Conservation (phyloP, 768 basidiomycete genomes). For the Boletus coccyginus region DNA sequence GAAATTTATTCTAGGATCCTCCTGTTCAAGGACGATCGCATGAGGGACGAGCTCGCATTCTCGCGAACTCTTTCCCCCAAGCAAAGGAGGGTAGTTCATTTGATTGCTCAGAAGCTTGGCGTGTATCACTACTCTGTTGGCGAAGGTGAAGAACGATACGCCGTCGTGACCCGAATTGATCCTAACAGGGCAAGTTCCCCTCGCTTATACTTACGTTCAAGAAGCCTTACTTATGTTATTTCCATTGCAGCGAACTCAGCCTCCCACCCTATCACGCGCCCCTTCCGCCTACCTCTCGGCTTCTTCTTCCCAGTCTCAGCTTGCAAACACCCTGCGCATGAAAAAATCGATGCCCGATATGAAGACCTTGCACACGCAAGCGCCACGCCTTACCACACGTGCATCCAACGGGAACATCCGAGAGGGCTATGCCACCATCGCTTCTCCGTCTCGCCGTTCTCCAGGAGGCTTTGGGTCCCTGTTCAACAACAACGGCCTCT, state of each 20-base stretch:
- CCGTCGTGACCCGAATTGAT: slow-evolving; percentile 90
- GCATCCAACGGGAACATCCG: slow-evolving; percentile 89
- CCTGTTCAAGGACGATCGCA: slow-evolving; percentile 95
- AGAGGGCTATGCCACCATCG: slow-evolving; percentile 82
- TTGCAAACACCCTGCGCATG: slow-evolving; percentile 62
- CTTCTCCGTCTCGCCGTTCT: slow-evolving; percentile 75
- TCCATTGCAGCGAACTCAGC: slow-evolving; percentile 41
- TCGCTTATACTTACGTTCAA: slow-evolving; percentile 18
- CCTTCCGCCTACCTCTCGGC: slow-evolving; percentile 78
- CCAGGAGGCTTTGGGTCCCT: slow-evolving; percentile 70
- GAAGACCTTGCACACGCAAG: slow-evolving; percentile 79
- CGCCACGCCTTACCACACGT: slow-evolving; percentile 75
- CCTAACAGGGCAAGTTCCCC: slow-evolving; percentile 64
- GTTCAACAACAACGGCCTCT: slow-evolving; percentile 43
- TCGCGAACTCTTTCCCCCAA: slow-evolving; percentile 81
- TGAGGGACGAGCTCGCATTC: slow-evolving; percentile 97
- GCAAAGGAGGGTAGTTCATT: slow-evolving; percentile 89
- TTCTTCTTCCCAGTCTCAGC: slow-evolving; percentile 42
- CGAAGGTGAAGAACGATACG: slow-evolving; percentile 89
- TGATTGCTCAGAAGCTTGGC: slow-evolving; percentile 94
- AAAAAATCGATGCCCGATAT: slow-evolving; percentile 99
- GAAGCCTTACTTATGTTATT: slow-evolving; percentile 14
- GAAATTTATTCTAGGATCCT: slow-evolving; percentile 97
- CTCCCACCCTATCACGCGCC: slow-evolving; percentile 67
- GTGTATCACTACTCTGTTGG: slow-evolving; percentile 94